A percentile compares a stretch with the other conserved stretches of the same genome.
phyloP scores from a whole-genome alignment of 2,329 filamentous ascomycete species.

The Ophiognomonia clavigignenti-juglandacearum region DNA sequence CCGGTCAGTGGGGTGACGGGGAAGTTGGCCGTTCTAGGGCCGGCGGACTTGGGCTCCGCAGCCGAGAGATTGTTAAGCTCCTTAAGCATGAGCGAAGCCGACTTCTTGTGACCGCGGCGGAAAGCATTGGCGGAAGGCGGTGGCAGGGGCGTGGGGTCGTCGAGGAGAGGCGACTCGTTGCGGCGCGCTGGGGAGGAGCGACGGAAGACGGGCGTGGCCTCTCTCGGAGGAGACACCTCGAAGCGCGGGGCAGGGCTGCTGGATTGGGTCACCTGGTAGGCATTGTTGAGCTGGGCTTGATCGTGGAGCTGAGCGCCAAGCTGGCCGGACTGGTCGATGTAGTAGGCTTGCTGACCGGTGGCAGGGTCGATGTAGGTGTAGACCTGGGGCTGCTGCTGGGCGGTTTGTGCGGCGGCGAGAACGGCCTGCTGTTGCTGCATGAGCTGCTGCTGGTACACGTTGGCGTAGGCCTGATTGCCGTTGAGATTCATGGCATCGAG shows the following conservation, averaged over 20 bases:
- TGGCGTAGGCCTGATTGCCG: conserved; percentile 58
- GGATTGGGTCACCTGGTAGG: conserved; percentile 34
- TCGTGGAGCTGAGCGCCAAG: conserved; percentile 24
- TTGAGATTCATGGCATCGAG: conserved; percentile 73
- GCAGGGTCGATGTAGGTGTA: conserved; percentile 81
- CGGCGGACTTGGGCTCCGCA: conserved; percentile 53
- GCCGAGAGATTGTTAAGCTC: conserved; percentile 47
- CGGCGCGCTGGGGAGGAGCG: conserved; percentile 64
- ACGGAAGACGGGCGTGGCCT: conserved; percentile 50
- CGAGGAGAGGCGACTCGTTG: conserved; percentile 59
- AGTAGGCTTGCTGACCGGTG: conserved; percentile 79
- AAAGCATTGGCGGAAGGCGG: conserved; percentile 88
- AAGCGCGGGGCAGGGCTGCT: conserved; percentile 63
- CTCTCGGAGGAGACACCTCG: conserved; percentile 76
- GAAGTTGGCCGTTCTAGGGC: conserved; percentile 74
- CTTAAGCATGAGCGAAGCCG: conserved; percentile 59
- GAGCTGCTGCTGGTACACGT: conserved; percentile 42
- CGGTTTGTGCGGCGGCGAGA: conserved; percentile 57
- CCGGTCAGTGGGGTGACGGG: conserved; percentile 77
- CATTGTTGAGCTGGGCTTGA: conserved; percentile 21
- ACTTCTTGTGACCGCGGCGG: conserved; percentile 91
- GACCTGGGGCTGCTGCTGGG: conserved; percentile 59
- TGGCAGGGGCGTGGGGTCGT: conserved; percentile 63
- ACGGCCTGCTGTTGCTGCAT: conserved; percentile 53
- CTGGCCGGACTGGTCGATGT: conserved; percentile 61